Conservation (phyloP, 148 eudicot genomes). For the Diospyros lotus region DNA sequence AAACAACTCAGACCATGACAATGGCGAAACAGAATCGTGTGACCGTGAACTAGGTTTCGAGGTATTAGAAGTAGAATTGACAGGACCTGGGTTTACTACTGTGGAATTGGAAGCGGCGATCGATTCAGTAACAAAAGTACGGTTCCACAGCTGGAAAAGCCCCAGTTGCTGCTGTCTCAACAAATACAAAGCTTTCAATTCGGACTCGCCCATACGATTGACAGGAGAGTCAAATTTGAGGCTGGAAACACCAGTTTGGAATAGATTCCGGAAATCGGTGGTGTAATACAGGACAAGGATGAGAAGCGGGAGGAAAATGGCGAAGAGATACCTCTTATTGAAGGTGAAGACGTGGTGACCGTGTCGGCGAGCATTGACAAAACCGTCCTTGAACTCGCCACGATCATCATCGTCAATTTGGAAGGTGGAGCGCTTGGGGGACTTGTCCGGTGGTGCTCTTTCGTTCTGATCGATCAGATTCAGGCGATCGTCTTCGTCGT, state of each 20-base stretch:
- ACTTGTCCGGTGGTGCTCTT: background rate
- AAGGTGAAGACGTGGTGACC: conserved; percentile 16
- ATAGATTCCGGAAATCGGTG: conserved; percentile 29
- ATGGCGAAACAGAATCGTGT: too few relatives aligned
- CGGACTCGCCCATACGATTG: conserved; percentile 64
- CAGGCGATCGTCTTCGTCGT: conserved; percentile 62
- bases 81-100: background rate
- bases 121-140: conserved; percentile 18
- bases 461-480: conserved; percentile 43
- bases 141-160: conserved; percentile 52
- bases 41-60: background rate
- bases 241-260: conserved; percentile 27
- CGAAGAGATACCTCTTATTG: conserved; percentile 52
- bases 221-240: conserved; percentile 19
- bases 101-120: conserved; percentile 15
- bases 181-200: conserved; percentile 53
- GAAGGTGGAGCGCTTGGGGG: conserved; percentile 39
- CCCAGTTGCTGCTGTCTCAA: conserved; percentile 58
- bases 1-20: background rate
- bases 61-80: conserved; percentile 5
- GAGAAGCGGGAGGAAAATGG: conserved; percentile 44
- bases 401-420: conserved; percentile 25
- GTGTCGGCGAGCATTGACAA: conserved; percentile 10
- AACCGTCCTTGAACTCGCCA: conserved; percentile 16
- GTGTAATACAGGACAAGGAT: conserved; percentile 48